These are phyloP conservation scores for Narthecium ossifragum DNA, from an alignment of 106 monocot species.

Conservation along the genomic window DNA sequence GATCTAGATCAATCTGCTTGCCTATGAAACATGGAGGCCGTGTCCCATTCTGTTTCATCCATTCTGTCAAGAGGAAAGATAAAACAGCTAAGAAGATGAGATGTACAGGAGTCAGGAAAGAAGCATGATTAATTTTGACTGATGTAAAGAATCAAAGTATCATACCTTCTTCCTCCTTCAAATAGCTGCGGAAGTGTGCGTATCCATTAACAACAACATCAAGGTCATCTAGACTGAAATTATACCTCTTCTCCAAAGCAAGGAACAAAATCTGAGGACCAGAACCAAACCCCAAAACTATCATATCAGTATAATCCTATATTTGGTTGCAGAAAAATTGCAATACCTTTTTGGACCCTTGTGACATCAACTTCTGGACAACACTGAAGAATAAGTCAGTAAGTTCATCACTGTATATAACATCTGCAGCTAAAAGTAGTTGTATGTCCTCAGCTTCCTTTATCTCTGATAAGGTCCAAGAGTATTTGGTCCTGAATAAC, in stretches of 20 bases:
- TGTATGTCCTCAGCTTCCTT: conserved; percentile 55
- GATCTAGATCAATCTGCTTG: conserved; percentile 37
- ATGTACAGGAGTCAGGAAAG: background rate
- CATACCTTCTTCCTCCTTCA: conserved; percentile 44
- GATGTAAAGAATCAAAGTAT: background rate
- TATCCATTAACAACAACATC: conserved; percentile 95
- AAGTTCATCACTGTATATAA: conserved; percentile 78
- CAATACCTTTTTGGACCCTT: conserved; percentile 61
- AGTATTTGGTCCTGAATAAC: conserved; percentile 40
- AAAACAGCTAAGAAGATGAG: background rate
- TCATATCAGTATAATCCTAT: background rate
- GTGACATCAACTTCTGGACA: conserved; percentile 65
- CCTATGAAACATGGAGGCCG: conserved; percentile 47
- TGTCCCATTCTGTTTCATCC: conserved; percentile 4
- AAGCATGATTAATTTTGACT: too few species aligned
- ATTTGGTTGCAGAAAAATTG: background rate
- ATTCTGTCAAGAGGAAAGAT: conserved; percentile 15
- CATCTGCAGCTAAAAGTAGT: conserved; percentile 83
- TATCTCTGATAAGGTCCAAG: conserved; percentile 59
- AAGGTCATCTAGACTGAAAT: conserved; percentile 78
- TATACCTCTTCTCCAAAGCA: conserved; percentile 91
- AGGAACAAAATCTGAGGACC: conserved; percentile 62
- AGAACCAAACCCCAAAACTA: background rate
- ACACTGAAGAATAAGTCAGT: conserved; percentile 62
- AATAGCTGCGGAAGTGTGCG: conserved; percentile 55